Percentiles rank a stretch among this genome's conserved stretches.
Conservation (phyloP, 2,329 filamentous ascomycete genomes). For the Aaosphaeria pasadenensis region DNA sequence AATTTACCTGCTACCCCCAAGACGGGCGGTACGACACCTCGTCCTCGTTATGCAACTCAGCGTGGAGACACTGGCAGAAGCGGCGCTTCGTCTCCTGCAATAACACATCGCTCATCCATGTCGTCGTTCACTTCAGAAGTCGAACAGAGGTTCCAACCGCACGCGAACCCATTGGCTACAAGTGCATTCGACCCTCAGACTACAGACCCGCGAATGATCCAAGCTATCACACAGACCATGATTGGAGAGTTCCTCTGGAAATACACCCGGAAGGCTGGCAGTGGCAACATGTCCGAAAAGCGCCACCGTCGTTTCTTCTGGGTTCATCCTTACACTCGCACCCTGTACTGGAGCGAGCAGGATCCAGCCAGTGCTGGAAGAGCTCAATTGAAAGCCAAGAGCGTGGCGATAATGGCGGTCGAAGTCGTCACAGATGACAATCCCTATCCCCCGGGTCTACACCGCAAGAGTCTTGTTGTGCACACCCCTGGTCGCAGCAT, state of each 20-base stretch:
- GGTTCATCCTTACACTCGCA: conserved; percentile 96
- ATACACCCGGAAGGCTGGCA: conserved; percentile 92
- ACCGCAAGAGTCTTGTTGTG: conserved; percentile 89
- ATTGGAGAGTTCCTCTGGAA: conserved; percentile 99
- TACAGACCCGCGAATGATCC: conserved; percentile 96
- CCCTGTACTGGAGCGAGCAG: conserved; percentile 92
- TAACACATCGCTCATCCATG: conserved; percentile 75
- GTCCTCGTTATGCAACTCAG: conserved; percentile 39
- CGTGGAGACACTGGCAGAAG: conserved; percentile 41
- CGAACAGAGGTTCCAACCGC: conserved; percentile 80
- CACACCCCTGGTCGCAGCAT: conserved; percentile 84
- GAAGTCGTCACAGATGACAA: conserved; percentile 93
- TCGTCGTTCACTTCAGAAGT: conserved; percentile 95
- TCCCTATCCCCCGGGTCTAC: conserved; percentile 87
- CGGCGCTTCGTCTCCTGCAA: conserved; percentile 46
- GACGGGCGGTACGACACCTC: conserved; percentile 57
- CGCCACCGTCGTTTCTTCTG: conserved; percentile 96
- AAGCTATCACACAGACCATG: conserved; percentile 99
- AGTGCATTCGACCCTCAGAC: conserved; percentile 61
- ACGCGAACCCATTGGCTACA: conserved; percentile 42
- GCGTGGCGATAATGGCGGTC: conserved; percentile 88
- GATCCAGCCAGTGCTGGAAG: conserved; percentile 80
- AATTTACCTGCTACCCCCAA: conserved; percentile 43
- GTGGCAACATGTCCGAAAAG: conserved; percentile 82
- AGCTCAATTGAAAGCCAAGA: conserved; percentile 77